Evolutionary conservation across 1,284 basidiomycete genomes (phyloP), one percentile per base, ranked within the genome.

Genomic region (Leccinum angustisporum): DNA sequence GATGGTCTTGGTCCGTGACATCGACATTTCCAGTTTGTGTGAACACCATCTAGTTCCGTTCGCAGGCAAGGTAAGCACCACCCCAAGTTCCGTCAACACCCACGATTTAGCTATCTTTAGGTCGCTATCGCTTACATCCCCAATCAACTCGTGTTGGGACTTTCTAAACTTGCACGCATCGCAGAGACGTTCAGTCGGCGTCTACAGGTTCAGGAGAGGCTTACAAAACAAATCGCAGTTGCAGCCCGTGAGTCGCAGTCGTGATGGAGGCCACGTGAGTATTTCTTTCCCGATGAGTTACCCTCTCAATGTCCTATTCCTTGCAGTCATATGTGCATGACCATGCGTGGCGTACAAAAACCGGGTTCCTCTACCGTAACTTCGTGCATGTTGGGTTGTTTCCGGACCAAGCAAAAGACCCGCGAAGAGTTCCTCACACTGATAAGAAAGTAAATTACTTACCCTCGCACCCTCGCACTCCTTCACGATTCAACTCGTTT

Each of bases 11-110:
- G 97, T 99, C 56, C 87, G 93, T 63, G 96, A 99, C 75, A 99
- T 99, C 70, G 94, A 98, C 75, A 91, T 99, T 65, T 98, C 95
- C 61, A 96, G 94, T 71, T 80, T 99, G 58, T 99, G 97, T 79
- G 97, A 99, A 80, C 97, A 99, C 74, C 97, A 99, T 78, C 84
- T 99, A 67, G 97, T 99, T 34, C 97, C 97, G 1, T 99, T 99
- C 80, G 96, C 91, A 31, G 97, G 97, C 70, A 98, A 98, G 81
- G 95, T 95, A 68, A 66, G 86, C 76, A 18, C n/a, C 58, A 40
- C 61, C 65, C 61, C 61, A 54, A 63, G 50, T 54, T 63, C 64
- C 66, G 65, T 61, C 16, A 56, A 61, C 58, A 61, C 65, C 56
- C 63, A 61, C 63, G 56, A 43, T 63, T 60, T 59, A 54, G 50